phyloP scores from a whole-genome alignment of 2,329 filamentous ascomycete genomes.

The Exophiala bonariae region DNA sequence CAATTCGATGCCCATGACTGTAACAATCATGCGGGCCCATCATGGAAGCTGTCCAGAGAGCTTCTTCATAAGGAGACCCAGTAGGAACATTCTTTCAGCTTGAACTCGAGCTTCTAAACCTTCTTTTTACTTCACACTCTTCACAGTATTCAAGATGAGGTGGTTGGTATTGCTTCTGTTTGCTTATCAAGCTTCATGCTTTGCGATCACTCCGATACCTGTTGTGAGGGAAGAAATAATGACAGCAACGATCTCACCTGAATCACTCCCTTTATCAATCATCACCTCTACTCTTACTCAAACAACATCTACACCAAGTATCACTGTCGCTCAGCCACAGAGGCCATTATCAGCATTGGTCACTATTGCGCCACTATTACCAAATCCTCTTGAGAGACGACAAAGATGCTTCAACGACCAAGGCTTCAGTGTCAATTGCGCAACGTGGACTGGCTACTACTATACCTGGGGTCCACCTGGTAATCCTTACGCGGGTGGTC shows the following conservation, averaged over 20 bases:
- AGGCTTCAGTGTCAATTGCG: slow-evolving; percentile 29
- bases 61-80: neutral
- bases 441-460: slow-evolving; percentile 30
- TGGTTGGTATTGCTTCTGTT: slow-evolving; percentile 14
- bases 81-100: neutral
- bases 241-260: slow-evolving; percentile 12
- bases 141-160: slow-evolving; percentile 12
- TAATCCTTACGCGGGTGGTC: slow-evolving; percentile 25
- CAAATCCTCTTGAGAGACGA: slow-evolving; percentile 22
- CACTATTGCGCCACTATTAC: slow-evolving; percentile 24
- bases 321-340: slow-evolving; percentile 6
- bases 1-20: slow-evolving; percentile 14
- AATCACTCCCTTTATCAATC: neutral
- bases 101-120: slow-evolving; percentile 5
- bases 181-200: slow-evolving; percentile 8
- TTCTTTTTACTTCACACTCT: neutral
- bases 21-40: slow-evolving; percentile 11
- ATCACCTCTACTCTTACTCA: slow-evolving; percentile 4
- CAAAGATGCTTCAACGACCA: slow-evolving; percentile 30
- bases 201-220: slow-evolving; percentile 15
- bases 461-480: slow-evolving; percentile 30
- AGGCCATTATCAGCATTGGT: slow-evolving; percentile 18
- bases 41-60: neutral
- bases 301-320: slow-evolving; percentile 10
- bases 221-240: slow-evolving; percentile 7